Conservation (phyloP, 1,284 basidiomycete species). For the Trichosporon ovoides region DNA sequence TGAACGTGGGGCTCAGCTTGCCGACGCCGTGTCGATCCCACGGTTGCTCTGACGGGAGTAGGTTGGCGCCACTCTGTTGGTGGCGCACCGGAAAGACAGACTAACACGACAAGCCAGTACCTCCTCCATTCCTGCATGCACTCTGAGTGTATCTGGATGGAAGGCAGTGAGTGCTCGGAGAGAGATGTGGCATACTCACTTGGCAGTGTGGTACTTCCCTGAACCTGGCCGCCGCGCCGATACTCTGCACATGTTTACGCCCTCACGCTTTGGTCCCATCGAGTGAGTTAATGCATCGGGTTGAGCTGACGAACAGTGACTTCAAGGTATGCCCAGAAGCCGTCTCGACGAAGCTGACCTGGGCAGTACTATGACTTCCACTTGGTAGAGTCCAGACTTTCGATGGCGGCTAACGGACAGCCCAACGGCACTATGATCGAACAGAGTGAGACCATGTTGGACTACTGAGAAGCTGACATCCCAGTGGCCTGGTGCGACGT, state of each 20-base stretch:
- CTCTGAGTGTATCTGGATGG: conserved; percentile 27
- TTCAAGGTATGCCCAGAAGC: conserved; percentile 15
- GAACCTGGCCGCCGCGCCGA: conserved; percentile 25
- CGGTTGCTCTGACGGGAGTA: background rate
- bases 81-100: background rate
- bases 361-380: conserved; percentile 29
- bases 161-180: conserved; percentile 18
- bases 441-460: conserved; percentile 6
- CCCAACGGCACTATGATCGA: conserved; percentile 17
- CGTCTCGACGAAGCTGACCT: background rate
- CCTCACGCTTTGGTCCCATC: conserved; percentile 21
- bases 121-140: conserved; percentile 27
- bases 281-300: conserved; percentile 20
- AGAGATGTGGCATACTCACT: background rate
- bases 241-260: conserved; percentile 29
- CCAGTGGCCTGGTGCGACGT: conserved; percentile 19
- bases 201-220: conserved; percentile 35
- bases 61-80: background rate
- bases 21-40: background rate
- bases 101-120: conserved; percentile 16
- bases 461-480: conserved; percentile 22
- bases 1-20: too few species aligned
- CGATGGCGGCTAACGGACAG: conserved; percentile 15
- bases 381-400: conserved; percentile 13
- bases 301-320: conserved; percentile 13